phyloP scores from a whole-genome alignment of 495 filamentous ascomycete genomes.

The Corynascus novoguineensis region DNA sequence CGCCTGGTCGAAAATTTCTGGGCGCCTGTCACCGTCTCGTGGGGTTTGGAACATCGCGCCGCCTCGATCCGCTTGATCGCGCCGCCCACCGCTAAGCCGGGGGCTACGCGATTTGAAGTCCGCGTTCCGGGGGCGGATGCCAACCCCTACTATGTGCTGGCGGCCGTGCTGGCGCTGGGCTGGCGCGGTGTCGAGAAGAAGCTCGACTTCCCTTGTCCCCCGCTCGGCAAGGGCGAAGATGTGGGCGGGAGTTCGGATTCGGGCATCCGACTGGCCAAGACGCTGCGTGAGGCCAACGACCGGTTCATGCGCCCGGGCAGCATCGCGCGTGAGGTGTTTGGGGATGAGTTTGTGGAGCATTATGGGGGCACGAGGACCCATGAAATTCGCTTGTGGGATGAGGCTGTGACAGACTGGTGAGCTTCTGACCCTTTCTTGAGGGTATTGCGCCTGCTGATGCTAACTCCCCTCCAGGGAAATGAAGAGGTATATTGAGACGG shows the following conservation, averaged over 20 bases:
- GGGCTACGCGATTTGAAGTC: constrained; percentile 86
- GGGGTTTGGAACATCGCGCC: constrained; percentile 92
- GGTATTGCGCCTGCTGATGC: constrained; percentile 2
- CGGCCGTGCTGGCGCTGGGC: constrained; percentile 76
- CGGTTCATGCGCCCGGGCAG: constrained; percentile 69
- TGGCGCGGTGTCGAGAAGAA: constrained; percentile 89
- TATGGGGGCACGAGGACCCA: constrained; percentile 90
- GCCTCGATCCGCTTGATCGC: constrained; percentile 86
- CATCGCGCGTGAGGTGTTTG: constrained; percentile 85
- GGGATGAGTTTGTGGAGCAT: constrained; percentile 92
- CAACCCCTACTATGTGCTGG: constrained; percentile 83
- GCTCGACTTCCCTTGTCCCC: constrained; percentile 73
- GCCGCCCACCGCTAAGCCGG: constrained; percentile 73
- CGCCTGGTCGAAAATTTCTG: constrained; percentile 97
- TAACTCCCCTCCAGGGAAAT: constrained; percentile 49
- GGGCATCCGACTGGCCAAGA: constrained; percentile 72
- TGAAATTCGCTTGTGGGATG: constrained; percentile 86
- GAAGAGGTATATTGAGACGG: constrained; percentile 67
- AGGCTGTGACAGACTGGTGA: constrained; percentile 90
- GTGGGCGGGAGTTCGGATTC: constrained; percentile 62
- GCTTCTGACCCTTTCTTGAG: constrained; percentile 20
- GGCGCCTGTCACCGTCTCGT: constrained; percentile 95
- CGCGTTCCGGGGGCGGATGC: constrained; percentile 87
- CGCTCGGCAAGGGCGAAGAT: constrained; percentile 75
- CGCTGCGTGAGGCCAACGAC: constrained; percentile 71